A percentile compares a stretch with the other conserved stretches of the same genome.
Conservation (phyloP, 1,284 basidiomycete genomes). For the Sporisorium scitamineum region DNA sequence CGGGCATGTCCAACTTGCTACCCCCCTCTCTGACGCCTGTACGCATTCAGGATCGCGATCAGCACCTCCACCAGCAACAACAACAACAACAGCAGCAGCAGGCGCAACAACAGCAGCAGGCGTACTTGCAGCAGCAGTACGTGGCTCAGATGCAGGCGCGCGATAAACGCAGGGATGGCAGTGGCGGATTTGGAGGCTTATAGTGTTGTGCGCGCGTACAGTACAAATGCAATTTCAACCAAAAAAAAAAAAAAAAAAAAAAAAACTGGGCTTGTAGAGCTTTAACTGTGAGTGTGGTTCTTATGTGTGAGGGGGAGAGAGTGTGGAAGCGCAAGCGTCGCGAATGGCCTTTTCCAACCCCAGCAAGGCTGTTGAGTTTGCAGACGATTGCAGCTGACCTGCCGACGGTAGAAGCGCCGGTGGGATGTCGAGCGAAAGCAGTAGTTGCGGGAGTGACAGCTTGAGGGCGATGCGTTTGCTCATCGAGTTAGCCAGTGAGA, state of each 20-base stretch:
- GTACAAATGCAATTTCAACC: neutral
- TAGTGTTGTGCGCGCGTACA: constrained; percentile 2
- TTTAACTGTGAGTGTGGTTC: no score
- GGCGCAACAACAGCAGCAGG: constrained; percentile 24
- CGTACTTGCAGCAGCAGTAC: constrained; percentile 25
- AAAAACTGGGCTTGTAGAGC: no score
- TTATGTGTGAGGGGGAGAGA: neutral
- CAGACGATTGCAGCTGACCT: constrained; percentile 10
- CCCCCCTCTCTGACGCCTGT: constrained; percentile 45
- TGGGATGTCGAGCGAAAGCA: constrained; percentile 53
- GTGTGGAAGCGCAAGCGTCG: constrained; percentile 23
- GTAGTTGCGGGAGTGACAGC: constrained; percentile 43
- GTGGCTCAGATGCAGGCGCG: constrained; percentile 17
- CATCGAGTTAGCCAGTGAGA: constrained; percentile 18
- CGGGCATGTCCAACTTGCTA: constrained; percentile 54
- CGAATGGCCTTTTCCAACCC: constrained; percentile 47
- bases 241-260: no score
- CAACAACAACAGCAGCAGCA: constrained; percentile 21
- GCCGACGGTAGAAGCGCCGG: constrained; percentile 8
- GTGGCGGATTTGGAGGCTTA: constrained; percentile 28
- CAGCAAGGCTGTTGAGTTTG: constrained; percentile 44
- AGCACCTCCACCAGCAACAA: constrained; percentile 18
- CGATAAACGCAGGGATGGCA: constrained; percentile 20
- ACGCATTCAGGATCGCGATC: constrained; percentile 44
- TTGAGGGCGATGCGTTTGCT: constrained; percentile 29